Evolutionary conservation across 2,329 filamentous ascomycete genomes (phyloP), one percentile per base, ranked within the genome.

Genomic region (Parafenestella ontariensis): DNA sequence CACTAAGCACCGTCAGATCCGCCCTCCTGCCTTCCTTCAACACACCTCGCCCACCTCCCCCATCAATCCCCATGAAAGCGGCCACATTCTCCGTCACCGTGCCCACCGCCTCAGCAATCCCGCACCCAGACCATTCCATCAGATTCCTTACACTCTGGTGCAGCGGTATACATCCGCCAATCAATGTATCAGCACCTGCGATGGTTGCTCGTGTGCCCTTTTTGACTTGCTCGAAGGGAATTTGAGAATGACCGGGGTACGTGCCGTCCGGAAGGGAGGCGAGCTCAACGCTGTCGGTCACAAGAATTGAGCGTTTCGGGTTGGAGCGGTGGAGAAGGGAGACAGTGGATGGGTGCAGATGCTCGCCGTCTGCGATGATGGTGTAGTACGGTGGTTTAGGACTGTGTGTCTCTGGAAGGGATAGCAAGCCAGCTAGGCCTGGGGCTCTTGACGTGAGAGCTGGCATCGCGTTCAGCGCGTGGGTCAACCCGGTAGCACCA

Each of bases 401-500:
- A 8, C 58, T 48, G 43, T 64, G 47, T 51, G 53, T 62, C 8
- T 49, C 23, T 0, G 62, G 70, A 0, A 76, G 59, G 1, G 73
- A 66, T 15, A 77, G 62, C 3, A 78, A 54, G 23, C 82, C 83
- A 28, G 80, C 76, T 15, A 85, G 72, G 1, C 83, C 82, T 3
- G 83, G 82, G 26, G 79, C 76, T 28, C 83, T 77, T 41, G 83
- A 82, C 49, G 79, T 73, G 3, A 84, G 71, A 2, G 78, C 73
- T 28, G 78, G 72, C 82, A 85, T 85, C 39, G 81, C 82, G 61
- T 86, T 85, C 39, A 85, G 76, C 0, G 80, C 80, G 63, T 85
- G 83, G 0, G 83, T 85, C 1, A 85, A 67, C 37, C 79, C 76
- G 34, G 74, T 82, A 26, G 83, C 83, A 20, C 83, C 83, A 23